Evolutionary conservation across 2,329 filamentous ascomycete genomes (phyloP), one percentile per base, ranked within the genome.

Genomic region (Mycogone perniciosa): DNA sequence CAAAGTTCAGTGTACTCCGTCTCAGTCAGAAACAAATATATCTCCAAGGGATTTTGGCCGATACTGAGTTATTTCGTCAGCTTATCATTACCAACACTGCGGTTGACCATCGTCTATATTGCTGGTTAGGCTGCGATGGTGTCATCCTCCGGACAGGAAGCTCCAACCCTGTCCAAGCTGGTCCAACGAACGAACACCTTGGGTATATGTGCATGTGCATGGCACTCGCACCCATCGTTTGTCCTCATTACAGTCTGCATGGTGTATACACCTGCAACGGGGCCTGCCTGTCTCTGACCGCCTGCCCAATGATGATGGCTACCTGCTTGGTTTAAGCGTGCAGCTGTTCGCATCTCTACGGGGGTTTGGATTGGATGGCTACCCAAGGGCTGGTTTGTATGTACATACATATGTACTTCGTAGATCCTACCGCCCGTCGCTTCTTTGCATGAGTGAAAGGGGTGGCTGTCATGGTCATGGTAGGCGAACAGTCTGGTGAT

Each of bases 381-480:
- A n/a, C 9, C 20, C 10, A 20, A 38, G 9, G 35, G 3, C 35
- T 20, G 20, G 2, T 20, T 20, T 20, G 20, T 20, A 20, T 20
- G 20, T 20, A 20, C 20, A 20, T 20, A 20, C 20, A 20, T 20
- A 3, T 20, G 20, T n/a, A n/a, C n/a, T n/a, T n/a, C n/a, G n/a
- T 20, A 20, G 20, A 20, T 20, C 20, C 20, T 20, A 20, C 11
- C 11, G 33, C 38, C 27, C 27, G 31, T 29, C 30, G 10, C 41
- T 52, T 48, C 42, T 41, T 48, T 44, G 45, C 50, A 47, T 40
- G 40, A 34, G 10, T 29, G 29, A 48, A 46, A 48, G 45, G 50
- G 39, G 40, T 45, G 31, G 33, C 31, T 34, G 35, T 40, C 11
- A 31, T 51, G 35, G 35, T 40, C 11, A 31, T 51, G 35, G 40